A percentile compares a stretch with the other conserved stretches of the same genome.
phyloP scores from a whole-genome alignment of 495 filamentous ascomycete genomes.

The Bacidia rubella region DNA sequence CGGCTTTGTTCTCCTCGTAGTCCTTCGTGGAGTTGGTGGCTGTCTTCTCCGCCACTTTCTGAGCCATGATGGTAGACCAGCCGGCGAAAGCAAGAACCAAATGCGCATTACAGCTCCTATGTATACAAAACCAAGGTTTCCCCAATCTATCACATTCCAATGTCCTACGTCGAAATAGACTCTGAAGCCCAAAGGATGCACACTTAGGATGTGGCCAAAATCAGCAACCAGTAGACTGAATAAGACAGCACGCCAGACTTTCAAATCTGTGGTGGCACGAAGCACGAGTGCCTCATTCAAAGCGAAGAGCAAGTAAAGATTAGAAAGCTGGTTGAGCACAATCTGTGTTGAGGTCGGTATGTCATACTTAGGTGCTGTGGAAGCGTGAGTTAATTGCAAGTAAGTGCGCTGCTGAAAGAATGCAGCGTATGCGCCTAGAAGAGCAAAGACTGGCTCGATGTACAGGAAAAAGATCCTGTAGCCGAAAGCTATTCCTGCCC shows the following conservation, averaged over 20 bases:
- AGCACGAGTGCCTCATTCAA: conserved; percentile 57
- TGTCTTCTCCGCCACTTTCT: background rate
- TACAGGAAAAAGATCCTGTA: conserved; percentile 54
- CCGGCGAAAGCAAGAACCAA: conserved; percentile 32
- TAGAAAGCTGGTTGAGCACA: conserved; percentile 23
- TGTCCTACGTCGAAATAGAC: conserved; percentile 41
- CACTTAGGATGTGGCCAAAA: conserved; percentile 50
- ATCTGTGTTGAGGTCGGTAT: conserved; percentile 34
- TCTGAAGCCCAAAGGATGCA: conserved; percentile 33
- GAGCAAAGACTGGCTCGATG: conserved; percentile 52
- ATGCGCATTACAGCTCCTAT: conserved; percentile 40
- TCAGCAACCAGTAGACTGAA: conserved; percentile 51
- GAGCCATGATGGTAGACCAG: conserved; percentile 29
- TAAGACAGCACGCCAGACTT: conserved; percentile 50
- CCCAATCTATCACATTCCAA: conserved; percentile 56
- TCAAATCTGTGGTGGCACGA: conserved; percentile 43
- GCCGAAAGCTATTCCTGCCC: conserved; percentile 15
- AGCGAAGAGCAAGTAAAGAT: conserved; percentile 37
- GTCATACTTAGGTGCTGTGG: conserved; percentile 26
- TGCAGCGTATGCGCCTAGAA: conserved; percentile 51
- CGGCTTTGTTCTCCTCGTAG: conserved; percentile 1
- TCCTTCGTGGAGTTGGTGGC: conserved; percentile 1
- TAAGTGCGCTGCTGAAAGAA: conserved; percentile 42
- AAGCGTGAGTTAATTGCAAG: conserved; percentile 41
- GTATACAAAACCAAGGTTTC: conserved; percentile 51